Conservation (phyloP, 2,329 filamentous ascomycete species). For the Bipolaris gigantea region DNA sequence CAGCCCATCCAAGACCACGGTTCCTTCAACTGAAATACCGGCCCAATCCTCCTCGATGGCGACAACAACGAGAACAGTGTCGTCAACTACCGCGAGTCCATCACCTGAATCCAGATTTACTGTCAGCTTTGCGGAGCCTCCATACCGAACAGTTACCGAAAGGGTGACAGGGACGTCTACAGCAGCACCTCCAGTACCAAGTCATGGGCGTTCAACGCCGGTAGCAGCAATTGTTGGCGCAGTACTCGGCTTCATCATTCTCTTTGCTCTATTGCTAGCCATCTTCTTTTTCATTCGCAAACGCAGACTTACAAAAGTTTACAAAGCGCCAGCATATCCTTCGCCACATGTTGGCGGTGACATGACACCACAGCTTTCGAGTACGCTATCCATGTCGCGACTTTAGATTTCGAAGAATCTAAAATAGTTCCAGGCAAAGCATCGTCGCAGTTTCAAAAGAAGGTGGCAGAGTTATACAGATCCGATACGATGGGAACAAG, state of each 20-base stretch:
- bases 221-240: conserved; percentile 29
- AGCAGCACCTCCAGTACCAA: not conserved
- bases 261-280: conserved; percentile 11
- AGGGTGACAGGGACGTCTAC: not conserved
- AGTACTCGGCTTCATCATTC: conserved; percentile 22
- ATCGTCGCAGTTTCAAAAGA: not conserved
- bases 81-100: not conserved
- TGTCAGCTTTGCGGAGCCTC: not conserved
- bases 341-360: conserved; percentile 28
- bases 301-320: conserved; percentile 20
- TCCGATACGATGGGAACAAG: conserved; percentile 13
- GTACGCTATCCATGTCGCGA: not conserved
- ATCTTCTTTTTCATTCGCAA: conserved; percentile 18
- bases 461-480: not conserved
- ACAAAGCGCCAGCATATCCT: conserved; percentile 26
- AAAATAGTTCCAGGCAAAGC: not conserved
- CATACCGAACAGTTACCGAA: conserved; percentile 6
- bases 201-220: not conserved
- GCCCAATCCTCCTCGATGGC: not conserved
- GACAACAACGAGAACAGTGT: not conserved
- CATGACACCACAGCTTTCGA: conserved; percentile 24
- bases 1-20: not conserved
- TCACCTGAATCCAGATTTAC: not conserved
- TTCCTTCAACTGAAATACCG: not conserved
- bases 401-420: not conserved